A percentile compares a stretch with the other conserved stretches of the same genome.
Conservation (phyloP, 1,284 basidiomycete genomes). For the Malassezia yamatoensis region DNA sequence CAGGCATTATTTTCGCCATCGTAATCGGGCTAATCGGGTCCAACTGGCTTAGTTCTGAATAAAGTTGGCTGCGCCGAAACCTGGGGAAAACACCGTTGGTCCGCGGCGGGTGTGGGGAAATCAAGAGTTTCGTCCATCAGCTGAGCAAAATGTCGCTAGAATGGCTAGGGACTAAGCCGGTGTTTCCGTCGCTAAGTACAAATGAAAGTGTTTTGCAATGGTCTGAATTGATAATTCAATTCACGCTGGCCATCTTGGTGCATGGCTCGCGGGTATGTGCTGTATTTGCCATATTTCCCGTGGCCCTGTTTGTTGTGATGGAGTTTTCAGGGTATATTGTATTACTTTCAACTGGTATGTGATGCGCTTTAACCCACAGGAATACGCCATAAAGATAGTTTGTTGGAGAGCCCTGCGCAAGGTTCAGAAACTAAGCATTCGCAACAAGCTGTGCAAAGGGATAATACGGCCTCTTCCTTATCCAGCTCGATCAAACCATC, state of each 20-base stretch:
- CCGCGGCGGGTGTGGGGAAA: not conserved
- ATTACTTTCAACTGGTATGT: not conserved
- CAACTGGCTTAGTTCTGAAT: too few relatives aligned
- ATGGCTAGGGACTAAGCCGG: not conserved
- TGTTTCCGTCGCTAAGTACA: not conserved
- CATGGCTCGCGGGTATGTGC: not conserved
- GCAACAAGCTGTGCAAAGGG: not conserved
- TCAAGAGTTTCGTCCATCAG: not conserved
- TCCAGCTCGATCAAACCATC: too few relatives aligned
- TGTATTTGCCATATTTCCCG: not conserved
- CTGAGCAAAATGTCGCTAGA: not conserved
- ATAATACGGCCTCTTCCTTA: too few relatives aligned
- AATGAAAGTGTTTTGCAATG: not conserved
- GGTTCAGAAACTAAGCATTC: not conserved
- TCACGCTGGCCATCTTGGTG: not conserved
- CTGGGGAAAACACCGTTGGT: too few relatives aligned
- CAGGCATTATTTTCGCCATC: not conserved
- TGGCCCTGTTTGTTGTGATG: not conserved
- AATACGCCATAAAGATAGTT: not conserved
- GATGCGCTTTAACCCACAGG: not conserved
- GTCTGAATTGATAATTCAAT: not conserved
- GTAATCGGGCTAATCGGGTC: too few relatives aligned
- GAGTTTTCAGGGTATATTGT: conserved; percentile 5
- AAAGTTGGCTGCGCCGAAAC: too few relatives aligned
- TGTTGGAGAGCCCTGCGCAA: not conserved